These are phyloP conservation scores for Arthrinium puccinioides DNA, from an alignment of 2,329 filamentous ascomycete genomes.

Conservation along the genomic window DNA sequence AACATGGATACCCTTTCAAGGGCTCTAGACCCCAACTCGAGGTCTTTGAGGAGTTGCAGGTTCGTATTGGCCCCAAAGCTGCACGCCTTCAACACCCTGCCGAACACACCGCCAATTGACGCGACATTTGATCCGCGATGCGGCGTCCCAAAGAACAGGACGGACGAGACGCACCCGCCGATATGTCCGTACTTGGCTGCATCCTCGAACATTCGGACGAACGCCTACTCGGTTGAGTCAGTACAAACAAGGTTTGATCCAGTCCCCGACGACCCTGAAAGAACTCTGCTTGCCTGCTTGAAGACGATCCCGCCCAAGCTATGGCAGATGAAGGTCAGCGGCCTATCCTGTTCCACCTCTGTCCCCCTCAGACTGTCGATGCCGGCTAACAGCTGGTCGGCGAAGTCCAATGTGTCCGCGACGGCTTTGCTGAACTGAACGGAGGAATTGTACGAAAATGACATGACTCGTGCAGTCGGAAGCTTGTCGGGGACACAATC, in stretches of 20 bases:
- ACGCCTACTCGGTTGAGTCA: too few species aligned
- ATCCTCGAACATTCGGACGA: too few species aligned
- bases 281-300: slow-evolving; percentile 12
- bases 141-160: slow-evolving; percentile 18
- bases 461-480: slow-evolving; percentile 14
- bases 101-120: slow-evolving; percentile 9
- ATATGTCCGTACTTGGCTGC: too few species aligned
- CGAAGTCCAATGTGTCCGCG: slow-evolving; percentile 14
- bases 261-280: too few species aligned
- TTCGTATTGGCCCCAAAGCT: slow-evolving; percentile 9
- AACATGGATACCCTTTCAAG: slow-evolving; percentile 4
- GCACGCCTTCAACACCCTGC: slow-evolving; percentile 10
- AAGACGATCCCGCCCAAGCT: slow-evolving; percentile 21
- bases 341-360: slow-evolving; percentile 5
- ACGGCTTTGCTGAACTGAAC: slow-evolving; percentile 15
- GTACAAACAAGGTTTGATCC: too few species aligned
- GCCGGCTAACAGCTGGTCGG: slow-evolving; percentile 11
- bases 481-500: slow-evolving; percentile 15
- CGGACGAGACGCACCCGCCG: slow-evolving; percentile 10
- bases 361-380: slow-evolving; percentile 10
- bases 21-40: slow-evolving; percentile 12
- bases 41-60: slow-evolving; percentile 11
- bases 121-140: slow-evolving; percentile 15
- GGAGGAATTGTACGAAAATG: slow-evolving; percentile 20
- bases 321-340: slow-evolving; percentile 20